Conservation (phyloP, 1,139 yeast genomes). For the Wickerhamomyces sp. region DNA sequence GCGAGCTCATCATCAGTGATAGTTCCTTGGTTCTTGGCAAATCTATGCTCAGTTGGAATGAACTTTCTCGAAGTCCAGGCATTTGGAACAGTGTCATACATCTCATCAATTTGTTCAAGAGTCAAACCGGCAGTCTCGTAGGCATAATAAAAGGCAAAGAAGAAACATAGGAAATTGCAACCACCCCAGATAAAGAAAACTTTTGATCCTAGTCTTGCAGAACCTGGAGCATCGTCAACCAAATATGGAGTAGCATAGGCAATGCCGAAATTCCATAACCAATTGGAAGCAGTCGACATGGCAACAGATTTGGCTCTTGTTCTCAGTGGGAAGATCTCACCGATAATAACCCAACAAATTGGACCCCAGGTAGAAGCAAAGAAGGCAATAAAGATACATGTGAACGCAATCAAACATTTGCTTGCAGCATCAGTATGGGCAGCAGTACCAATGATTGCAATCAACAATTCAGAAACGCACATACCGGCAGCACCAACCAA, state of each 20-base stretch:
- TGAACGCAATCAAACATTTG: conserved; percentile 59
- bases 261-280: conserved; percentile 72
- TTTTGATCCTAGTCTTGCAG: conserved; percentile 56
- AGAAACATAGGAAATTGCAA: conserved; percentile 33
- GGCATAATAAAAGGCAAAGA: conserved; percentile 52
- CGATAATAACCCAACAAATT: conserved; percentile 68
- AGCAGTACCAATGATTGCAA: conserved; percentile 52
- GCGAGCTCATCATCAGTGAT: conserved; percentile 3
- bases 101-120: conserved; percentile 60
- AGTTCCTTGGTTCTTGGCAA: conserved; percentile 6
- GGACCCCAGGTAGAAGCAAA: conserved; percentile 85
- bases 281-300: conserved; percentile 69
- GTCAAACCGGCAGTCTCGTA: conserved; percentile 64
- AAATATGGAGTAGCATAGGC: conserved; percentile 70
- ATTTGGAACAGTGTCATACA: conserved; percentile 38
- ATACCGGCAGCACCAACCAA: conserved; percentile 53
- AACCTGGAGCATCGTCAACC: conserved; percentile 57
- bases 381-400: conserved; percentile 65
- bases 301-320: conserved; percentile 75
- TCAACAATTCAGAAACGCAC: conserved; percentile 55
- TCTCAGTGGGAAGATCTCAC: conserved; percentile 68
- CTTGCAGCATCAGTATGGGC: conserved; percentile 37
- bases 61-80: conserved; percentile 43
- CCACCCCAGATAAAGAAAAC: conserved; percentile 76
- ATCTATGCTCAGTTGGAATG: conserved; percentile 35